Base-by-base conservation (phyloP, 768 basidiomycete species). In the Pleurotus ostreatus region DNA sequence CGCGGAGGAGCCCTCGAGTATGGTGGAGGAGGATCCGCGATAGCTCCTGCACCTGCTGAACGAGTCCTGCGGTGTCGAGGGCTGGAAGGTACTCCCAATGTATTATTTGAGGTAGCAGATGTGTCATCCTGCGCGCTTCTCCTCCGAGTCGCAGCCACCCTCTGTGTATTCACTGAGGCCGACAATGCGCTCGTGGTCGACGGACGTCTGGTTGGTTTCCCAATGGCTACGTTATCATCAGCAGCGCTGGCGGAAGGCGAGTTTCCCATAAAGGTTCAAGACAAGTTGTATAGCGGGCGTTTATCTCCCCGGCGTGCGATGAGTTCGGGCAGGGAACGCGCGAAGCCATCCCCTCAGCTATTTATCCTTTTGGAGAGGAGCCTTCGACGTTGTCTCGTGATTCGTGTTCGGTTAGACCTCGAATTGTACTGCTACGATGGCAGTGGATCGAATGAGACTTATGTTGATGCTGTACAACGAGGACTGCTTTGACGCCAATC, bases 231-330 rank as follows among this genome's bases (percentile, higher is more conserved):
- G 22, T 16, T 39, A 49, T 55, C 34, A 26, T n/a, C 11, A n/a
- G 52, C n/a, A 16, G 55, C 56, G 41, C 40, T 46, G 15, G 59
- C 16, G 15, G 59, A 60, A n/a, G 58, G 26, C 15, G 52, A 48
- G 48, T 57, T 57, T 34, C 59, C 59, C 59, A 60, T 60, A 39
- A 47, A 43, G 49, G n/a, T 57, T 45, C 26, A 26, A 45, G 44
- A 41, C 16, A 23, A 41, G 38, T 44, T 44, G 20, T 44, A 7
- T 18, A 44, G 41, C n/a, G 20, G 41, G n/a, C 41, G 41, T 16
- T 44, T 44, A 22, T 22, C 11, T 44, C 6, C 11, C 20, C 41
- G n/a, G n/a, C 11, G n/a, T 44, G 41, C 41, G 41, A 44, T 16
- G 20, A 44, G 41, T 44, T 44, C 41, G 41, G 41, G 20, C 20